A percentile compares a stretch with the other conserved stretches of the same genome.
Conservation (phyloP, 2,329 filamentous ascomycete genomes). For the Talaromyces sp. region DNA sequence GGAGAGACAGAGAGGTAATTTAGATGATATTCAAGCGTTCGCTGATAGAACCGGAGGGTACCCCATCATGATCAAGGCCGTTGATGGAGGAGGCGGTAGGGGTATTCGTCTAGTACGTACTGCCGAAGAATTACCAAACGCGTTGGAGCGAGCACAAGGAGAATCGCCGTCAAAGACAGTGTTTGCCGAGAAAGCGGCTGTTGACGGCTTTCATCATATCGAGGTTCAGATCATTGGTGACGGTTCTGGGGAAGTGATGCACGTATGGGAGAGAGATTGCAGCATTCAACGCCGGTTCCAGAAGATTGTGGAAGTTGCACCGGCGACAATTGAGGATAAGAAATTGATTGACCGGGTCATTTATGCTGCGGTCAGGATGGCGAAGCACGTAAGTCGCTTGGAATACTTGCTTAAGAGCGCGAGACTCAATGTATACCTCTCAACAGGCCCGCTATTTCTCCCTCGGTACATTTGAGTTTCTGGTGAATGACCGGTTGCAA, state of each 20-base stretch:
- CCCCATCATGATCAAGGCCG: not conserved
- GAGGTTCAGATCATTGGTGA: not conserved
- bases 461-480: not conserved
- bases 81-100: not conserved
- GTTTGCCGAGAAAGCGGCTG: not conserved
- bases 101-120: not conserved
- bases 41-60: not conserved
- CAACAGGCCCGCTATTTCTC: not conserved
- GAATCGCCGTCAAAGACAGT: not conserved
- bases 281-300: not conserved
- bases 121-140: not conserved
- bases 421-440: not conserved
- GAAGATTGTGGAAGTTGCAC: not conserved
- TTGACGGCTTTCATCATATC: not conserved
- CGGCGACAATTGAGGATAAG: not conserved
- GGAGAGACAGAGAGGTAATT: not conserved
- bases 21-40: not conserved
- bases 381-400: not conserved
- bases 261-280: not conserved
- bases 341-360: not conserved
- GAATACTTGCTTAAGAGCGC: not conserved
- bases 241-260: not conserved
- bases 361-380: not conserved
- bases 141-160: not conserved
- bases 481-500: not conserved